A percentile compares a stretch with the other conserved stretches of the same genome.
These are phyloP conservation scores for Cladophialophora chaetospira DNA, from an alignment of 2,329 filamentous ascomycete species.

Conservation along the genomic window DNA sequence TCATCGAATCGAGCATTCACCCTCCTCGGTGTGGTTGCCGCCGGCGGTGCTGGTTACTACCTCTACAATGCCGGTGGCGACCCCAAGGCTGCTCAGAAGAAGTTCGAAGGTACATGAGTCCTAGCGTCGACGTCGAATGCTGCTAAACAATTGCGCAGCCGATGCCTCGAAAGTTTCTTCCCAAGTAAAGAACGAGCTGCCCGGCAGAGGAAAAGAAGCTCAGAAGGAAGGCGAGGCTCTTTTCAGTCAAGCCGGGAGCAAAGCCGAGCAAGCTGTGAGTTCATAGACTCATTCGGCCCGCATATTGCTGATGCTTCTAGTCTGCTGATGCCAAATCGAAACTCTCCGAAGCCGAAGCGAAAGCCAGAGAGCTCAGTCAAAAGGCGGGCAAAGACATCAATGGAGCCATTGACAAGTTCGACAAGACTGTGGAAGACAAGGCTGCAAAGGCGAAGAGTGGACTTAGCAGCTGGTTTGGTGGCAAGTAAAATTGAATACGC, in stretches of 20 bases:
- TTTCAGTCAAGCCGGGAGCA: slow-evolving; percentile 63
- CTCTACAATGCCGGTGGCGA: slow-evolving; percentile 83
- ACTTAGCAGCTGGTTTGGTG: slow-evolving; percentile 82
- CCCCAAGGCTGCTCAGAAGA: slow-evolving; percentile 79
- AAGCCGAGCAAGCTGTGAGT: slow-evolving; percentile 70
- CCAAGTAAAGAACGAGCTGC: slow-evolving; percentile 66
- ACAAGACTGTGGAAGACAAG: slow-evolving; percentile 76
- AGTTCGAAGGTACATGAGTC: slow-evolving; percentile 70
- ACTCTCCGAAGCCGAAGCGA: slow-evolving; percentile 63
- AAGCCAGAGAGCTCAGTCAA: slow-evolving; percentile 66
- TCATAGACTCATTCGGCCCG: not conserved
- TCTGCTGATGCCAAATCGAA: slow-evolving; percentile 47
- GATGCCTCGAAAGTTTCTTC: slow-evolving; percentile 72
- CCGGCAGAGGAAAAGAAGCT: slow-evolving; percentile 62
- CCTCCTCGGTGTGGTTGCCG: slow-evolving; percentile 63
- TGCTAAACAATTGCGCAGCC: slow-evolving; percentile 53
- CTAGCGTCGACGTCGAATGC: not conserved
- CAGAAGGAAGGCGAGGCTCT: slow-evolving; percentile 66
- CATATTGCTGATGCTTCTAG: slow-evolving; percentile 34
- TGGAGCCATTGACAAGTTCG: slow-evolving; percentile 70
- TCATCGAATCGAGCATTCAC: slow-evolving; percentile 37
- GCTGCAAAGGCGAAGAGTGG: slow-evolving; percentile 81
- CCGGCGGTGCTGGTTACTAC: slow-evolving; percentile 79
- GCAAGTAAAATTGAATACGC: slow-evolving; percentile 34
- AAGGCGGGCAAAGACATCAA: slow-evolving; percentile 60